phyloP scores from a whole-genome alignment of 495 filamentous ascomycete species.

The Pyrenopolyporus hunteri region DNA sequence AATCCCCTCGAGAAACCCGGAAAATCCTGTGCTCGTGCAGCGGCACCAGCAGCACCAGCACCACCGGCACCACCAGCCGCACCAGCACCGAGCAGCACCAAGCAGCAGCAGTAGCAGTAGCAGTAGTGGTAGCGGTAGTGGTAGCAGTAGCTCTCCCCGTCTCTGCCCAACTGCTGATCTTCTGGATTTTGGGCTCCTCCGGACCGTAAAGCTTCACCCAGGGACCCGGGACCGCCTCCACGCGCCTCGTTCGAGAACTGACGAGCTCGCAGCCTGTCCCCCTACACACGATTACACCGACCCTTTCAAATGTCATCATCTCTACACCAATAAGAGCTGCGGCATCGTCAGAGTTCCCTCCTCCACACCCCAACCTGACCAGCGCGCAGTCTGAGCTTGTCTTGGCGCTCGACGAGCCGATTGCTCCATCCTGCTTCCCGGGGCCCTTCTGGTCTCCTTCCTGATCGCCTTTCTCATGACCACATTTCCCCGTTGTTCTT shows the following conservation, averaged over 20 bases:
- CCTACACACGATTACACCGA: slow-evolving; percentile 40
- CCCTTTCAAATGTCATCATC: slow-evolving; percentile 43
- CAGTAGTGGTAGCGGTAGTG: slow-evolving; percentile 32
- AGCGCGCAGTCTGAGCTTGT: slow-evolving; percentile 40
- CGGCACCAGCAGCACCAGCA: no score
- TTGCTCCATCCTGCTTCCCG: slow-evolving; percentile 35
- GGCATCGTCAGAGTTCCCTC: slow-evolving; percentile 37
- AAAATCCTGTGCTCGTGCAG: slow-evolving; percentile 11
- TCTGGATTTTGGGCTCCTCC: slow-evolving; percentile 43
- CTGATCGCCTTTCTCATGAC: slow-evolving; percentile 47
- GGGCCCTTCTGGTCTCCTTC: slow-evolving; percentile 38
- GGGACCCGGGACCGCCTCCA: slow-evolving; percentile 39
- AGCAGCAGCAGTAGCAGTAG: no score
- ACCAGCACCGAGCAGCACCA: no score
- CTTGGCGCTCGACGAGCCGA: slow-evolving; percentile 39
- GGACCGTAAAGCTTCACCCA: slow-evolving; percentile 39
- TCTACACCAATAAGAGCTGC: slow-evolving; percentile 41
- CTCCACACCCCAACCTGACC: slow-evolving; percentile 43
- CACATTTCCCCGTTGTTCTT: slow-evolving; percentile 48
- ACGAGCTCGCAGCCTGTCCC: slow-evolving; percentile 37
- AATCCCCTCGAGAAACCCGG: slow-evolving; percentile 19
- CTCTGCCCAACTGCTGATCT: slow-evolving; percentile 50
- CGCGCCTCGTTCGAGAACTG: slow-evolving; percentile 41
- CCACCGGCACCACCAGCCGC: no score
- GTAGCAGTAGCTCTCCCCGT: slow-evolving; percentile 36